Evolutionary conservation across 139 green algal genomes (phyloP), one percentile per base, ranked within the genome.

Genomic region (Coelastrella sp.): DNA sequence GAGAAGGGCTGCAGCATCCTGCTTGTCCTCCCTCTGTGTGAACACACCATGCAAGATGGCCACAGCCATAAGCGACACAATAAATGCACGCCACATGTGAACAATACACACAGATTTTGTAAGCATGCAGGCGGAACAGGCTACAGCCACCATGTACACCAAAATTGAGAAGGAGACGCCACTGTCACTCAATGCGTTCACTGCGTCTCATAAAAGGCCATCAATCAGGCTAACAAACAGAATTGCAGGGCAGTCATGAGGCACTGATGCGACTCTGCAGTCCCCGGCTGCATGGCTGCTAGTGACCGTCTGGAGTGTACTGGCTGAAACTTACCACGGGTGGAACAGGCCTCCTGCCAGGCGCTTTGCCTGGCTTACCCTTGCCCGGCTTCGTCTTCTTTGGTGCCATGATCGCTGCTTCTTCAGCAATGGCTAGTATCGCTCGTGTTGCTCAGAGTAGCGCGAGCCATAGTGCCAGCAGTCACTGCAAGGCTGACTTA

Each of bases 351-450:
- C 91, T 93, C 76, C 90, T 91, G 27, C 65, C 59, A 61, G 88
- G 24, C 72, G 72, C 83, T 63, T 91, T 92, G 60, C 81, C 78
- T 24, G 84, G 84, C 35, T 91, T 91, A 56, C 60, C 80, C 72
- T 91, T 93, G 27, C 85, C 78, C 85, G 68, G 66, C 72, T 92
- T 92, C 8, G 76, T 61, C 70, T 89, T 92, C 65, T 92, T 92
- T 56, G 89, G 85, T 7, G 85, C 88, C 91, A 92, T 58, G 8
- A 58, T 7, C 4, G 12, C 58, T n/a, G 74, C 74, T 57, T 58
- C 10, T 80, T 14, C 25, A 80, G 10, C 25, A 80, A 14, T 80
- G 25, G 74, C 74, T 80, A 8, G 24, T 57, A 80, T 80, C 74
- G 25, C 24, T 57, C 25, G 58, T 7, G 15, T 11, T 80, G 74